A percentile compares a stretch with the other conserved stretches of the same genome.
phyloP scores from a whole-genome alignment of 176 grass and related monocot genomes.

The Phoenix roebelenii region DNA sequence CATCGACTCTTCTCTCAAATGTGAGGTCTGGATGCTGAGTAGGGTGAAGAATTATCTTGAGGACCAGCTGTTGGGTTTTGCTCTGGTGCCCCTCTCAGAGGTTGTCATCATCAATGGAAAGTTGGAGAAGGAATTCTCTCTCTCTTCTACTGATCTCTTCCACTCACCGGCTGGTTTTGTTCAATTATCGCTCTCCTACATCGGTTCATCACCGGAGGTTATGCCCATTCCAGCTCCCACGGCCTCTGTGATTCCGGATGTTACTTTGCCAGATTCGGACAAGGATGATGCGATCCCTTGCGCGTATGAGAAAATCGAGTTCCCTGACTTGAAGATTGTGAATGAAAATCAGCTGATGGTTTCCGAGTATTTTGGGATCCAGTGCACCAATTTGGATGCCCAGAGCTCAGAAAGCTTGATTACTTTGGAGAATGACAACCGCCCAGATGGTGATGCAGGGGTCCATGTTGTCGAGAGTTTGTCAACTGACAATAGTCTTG shows the following conservation, averaged over 20 bases:
- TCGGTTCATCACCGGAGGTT: slow-evolving; percentile 69
- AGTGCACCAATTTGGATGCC: slow-evolving; percentile 38
- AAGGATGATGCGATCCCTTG: slow-evolving; percentile 19
- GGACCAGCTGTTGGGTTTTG: slow-evolving; percentile 81
- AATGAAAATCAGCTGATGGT: slow-evolving; percentile 87
- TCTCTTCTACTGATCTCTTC: slow-evolving; percentile 73
- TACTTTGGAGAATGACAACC: slow-evolving; percentile 29
- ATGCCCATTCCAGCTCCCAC: slow-evolving; percentile 37
- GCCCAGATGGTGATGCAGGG: slow-evolving; percentile 20
- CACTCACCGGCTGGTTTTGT: slow-evolving; percentile 82
- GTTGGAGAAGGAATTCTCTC: slow-evolving; percentile 43
- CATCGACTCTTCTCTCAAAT: slow-evolving; percentile 42
- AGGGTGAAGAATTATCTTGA: slow-evolving; percentile 82
- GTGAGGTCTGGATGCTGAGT: slow-evolving; percentile 93
- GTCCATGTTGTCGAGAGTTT: slow-evolving; percentile 30
- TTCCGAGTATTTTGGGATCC: slow-evolving; percentile 66
- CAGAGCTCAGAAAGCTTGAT: slow-evolving; percentile 35
- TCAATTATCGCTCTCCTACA: slow-evolving; percentile 66
- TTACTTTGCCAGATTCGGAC: slow-evolving; percentile 11
- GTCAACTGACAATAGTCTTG: slow-evolving; percentile 25
- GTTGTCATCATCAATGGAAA: slow-evolving; percentile 35
- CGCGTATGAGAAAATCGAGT: slow-evolving; percentile 75
- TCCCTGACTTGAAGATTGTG: slow-evolving; percentile 66
- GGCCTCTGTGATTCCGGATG: slow-evolving; percentile 2
- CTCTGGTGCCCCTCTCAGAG: slow-evolving; percentile 59